phyloP scores from a whole-genome alignment of 2,329 filamentous ascomycete genomes.

The Akanthomyces muscarius region DNA sequence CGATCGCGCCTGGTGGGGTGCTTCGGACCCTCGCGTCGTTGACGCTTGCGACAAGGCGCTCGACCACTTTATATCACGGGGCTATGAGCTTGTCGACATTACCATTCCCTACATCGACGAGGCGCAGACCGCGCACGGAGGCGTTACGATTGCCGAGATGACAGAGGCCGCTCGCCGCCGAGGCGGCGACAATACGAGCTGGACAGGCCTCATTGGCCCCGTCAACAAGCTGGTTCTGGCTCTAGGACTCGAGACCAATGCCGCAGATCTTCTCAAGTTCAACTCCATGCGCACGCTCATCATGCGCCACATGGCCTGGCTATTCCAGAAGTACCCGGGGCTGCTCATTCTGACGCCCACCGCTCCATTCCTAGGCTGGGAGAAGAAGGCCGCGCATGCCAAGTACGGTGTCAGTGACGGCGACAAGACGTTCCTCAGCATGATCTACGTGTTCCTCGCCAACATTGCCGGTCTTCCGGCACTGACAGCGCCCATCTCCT shows the following conservation, averaged over 20 bases:
- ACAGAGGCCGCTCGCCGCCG: conserved; percentile 43
- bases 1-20: conserved; percentile 48
- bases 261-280: conserved; percentile 66
- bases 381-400: conserved; percentile 53
- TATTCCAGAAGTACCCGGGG: conserved; percentile 68
- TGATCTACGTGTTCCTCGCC: conserved; percentile 82
- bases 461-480: conserved; percentile 79
- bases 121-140: conserved; percentile 71
- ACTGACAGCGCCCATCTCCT: conserved; percentile 71
- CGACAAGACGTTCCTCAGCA: conserved; percentile 68
- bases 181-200: conserved; percentile 41
- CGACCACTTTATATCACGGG: conserved; percentile 49
- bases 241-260: conserved; percentile 60
- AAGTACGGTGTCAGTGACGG: conserved; percentile 71
- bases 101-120: conserved; percentile 63
- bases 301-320: conserved; percentile 71
- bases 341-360: conserved; percentile 78
- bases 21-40: conserved; percentile 58
- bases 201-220: conserved; percentile 55
- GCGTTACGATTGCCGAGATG: conserved; percentile 73
- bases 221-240: conserved; percentile 68
- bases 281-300: conserved; percentile 70
- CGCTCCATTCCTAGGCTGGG: conserved; percentile 71
- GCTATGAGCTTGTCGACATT: conserved; percentile 54
- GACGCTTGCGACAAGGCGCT: conserved; percentile 59